Evolutionary conservation across 2,329 filamentous ascomycete genomes (phyloP).

Genomic region (Claviceps africana): DNA sequence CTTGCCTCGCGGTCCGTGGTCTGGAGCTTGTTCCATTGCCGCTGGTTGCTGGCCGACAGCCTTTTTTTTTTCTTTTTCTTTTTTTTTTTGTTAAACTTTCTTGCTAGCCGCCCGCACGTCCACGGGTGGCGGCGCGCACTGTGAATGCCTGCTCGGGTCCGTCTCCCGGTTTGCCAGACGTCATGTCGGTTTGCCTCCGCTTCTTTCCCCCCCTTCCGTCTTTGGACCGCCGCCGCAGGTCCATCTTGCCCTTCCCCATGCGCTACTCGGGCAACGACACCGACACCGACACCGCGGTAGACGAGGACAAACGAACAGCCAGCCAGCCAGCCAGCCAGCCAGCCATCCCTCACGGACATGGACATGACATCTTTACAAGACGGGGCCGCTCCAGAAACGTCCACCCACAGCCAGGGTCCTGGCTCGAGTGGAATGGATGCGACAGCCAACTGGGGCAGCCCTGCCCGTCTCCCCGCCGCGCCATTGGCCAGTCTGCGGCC

Average conservation of each 20-base stretch:
- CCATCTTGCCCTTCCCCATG: no score
- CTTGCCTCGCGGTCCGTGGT: not conserved
- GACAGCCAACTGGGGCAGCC: not conserved
- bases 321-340: no score
- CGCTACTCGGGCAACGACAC: not conserved
- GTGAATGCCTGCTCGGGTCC: no score
- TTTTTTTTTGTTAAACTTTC: not conserved
- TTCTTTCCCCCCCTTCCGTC: no score
- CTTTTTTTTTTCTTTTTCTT: no score
- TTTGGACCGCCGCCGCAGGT: no score
- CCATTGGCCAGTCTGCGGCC: conserved; percentile 4
- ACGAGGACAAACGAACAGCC: not conserved
- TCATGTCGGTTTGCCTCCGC: not conserved
- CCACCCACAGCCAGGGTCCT: conserved; percentile 2
- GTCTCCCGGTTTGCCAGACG: no score
- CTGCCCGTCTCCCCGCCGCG: not conserved
- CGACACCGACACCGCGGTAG: not conserved
- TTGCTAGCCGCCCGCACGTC: not conserved
- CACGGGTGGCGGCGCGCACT: not conserved
- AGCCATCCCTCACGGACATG: no score
- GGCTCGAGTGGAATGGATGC: conserved; percentile 6
- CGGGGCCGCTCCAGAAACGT: no score
- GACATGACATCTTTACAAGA: not conserved
- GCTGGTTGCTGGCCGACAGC: no score
- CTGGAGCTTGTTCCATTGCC: not conserved